These are phyloP conservation scores for Clonostachys rhizophaga DNA, from an alignment of 2,329 filamentous ascomycete genomes.

Conservation along the genomic window DNA sequence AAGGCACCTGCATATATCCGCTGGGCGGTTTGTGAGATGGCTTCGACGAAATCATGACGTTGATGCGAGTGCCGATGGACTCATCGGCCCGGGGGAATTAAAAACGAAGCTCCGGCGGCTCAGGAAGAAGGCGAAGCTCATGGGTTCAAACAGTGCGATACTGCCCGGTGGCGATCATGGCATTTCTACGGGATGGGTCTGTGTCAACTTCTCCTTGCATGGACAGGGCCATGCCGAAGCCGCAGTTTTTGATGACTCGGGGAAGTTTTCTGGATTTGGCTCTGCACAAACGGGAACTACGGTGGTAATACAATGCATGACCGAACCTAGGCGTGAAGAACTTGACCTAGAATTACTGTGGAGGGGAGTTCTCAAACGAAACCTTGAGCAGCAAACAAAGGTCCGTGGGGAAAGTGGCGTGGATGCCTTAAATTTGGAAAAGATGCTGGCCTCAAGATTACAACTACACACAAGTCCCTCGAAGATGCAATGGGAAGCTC, in stretches of 20 bases:
- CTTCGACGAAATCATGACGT: constrained; percentile 69
- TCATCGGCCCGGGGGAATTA: constrained; percentile 85
- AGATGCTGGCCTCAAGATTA: constrained; percentile 20
- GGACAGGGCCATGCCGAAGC: constrained; percentile 37
- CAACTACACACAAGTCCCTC: constrained; percentile 21
- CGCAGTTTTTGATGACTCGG: constrained; percentile 37
- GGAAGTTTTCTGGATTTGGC: constrained; percentile 75
- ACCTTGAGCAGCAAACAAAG: constrained; percentile 19
- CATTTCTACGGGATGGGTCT: constrained; percentile 92
- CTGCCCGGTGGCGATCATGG: constrained; percentile 71
- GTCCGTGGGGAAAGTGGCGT: constrained; percentile 16
- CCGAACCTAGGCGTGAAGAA: constrained; percentile 45
- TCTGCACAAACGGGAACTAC: constrained; percentile 41
- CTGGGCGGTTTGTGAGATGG: constrained; percentile 86
- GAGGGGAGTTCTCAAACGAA: constrained; percentile 32
- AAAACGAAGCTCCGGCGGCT: constrained; percentile 82
- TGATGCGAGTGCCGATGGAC: constrained; percentile 74
- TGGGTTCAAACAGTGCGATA: constrained; percentile 67
- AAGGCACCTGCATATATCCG: constrained; percentile 87
- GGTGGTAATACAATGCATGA: constrained; percentile 54
- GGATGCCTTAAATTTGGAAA: constrained; percentile 18
- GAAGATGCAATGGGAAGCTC: constrained; percentile 25
- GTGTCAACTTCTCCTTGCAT: constrained; percentile 75
- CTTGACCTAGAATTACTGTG: constrained; percentile 50
- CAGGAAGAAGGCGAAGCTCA: constrained; percentile 73